These are phyloP conservation scores for Fraxinus americana DNA, from an alignment of 257 asterid species.

Conservation along the genomic window DNA sequence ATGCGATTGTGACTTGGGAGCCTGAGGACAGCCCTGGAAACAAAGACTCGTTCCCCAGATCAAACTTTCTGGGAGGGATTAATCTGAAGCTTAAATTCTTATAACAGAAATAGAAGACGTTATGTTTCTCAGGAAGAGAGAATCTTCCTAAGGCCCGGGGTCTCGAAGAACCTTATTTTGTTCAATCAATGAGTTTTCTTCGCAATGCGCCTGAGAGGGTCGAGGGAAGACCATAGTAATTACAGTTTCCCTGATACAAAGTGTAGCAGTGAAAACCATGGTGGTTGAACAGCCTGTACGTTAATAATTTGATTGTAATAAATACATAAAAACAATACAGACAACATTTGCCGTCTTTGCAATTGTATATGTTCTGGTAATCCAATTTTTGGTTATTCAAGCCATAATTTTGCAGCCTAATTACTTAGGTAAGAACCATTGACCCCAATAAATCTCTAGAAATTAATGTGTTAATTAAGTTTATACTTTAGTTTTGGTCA, in stretches of 20 bases:
- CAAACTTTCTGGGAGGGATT: background rate
- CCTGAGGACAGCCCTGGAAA: background rate
- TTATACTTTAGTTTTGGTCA: too few relatives aligned
- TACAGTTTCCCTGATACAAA: background rate
- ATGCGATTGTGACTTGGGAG: conserved; percentile 19
- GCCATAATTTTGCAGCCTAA: background rate
- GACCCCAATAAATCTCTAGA: background rate
- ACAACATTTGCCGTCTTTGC: conserved; percentile 7
- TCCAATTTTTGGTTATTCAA: background rate
- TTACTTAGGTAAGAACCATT: background rate
- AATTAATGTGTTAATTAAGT: background rate
- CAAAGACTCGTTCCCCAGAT: background rate
- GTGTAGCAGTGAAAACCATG: conserved; percentile 16
- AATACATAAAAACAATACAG: conserved; percentile 5
- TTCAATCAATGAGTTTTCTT: background rate
- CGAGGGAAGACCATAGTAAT: background rate
- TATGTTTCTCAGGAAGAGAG: conserved; percentile 18
- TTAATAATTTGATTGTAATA: conserved; percentile 12
- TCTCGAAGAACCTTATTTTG: conserved; percentile 26
- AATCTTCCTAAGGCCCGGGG: conserved; percentile 22
- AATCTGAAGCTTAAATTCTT: background rate
- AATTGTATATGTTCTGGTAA: background rate
- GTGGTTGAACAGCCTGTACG: conserved; percentile 2
- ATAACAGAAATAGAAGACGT: background rate
- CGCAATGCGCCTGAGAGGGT: background rate